These are phyloP conservation scores for Acer campestre DNA, from an alignment of 345 rosid species.

Conservation along the genomic window DNA sequence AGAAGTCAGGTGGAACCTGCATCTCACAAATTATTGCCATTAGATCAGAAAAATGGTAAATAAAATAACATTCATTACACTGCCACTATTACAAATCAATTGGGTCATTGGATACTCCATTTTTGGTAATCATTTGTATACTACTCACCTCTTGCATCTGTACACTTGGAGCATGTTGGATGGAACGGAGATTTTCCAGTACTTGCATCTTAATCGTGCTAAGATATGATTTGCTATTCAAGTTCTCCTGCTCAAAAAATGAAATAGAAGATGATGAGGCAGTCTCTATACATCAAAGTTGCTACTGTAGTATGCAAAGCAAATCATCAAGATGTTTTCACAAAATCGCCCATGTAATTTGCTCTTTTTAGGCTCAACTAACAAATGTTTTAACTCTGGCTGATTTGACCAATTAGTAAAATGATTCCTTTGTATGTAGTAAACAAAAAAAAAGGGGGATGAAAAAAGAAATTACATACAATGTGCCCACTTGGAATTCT, in stretches of 20 bases:
- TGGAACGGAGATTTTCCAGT: constrained; percentile 80
- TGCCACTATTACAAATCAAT: background rate
- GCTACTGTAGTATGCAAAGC: background rate
- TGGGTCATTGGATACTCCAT: background rate
- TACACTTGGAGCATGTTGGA: constrained; percentile 94
- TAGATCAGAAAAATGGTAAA: background rate
- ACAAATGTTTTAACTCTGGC: background rate
- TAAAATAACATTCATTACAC: background rate
- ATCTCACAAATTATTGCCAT: constrained; percentile 5
- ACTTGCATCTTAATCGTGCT: constrained; percentile 86
- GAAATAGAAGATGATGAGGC: constrained; percentile 4
- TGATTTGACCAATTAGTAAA: constrained; percentile 8
- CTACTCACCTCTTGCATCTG: constrained; percentile 93
- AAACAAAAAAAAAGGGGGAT: background rate
- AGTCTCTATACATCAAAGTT: constrained; percentile 4
- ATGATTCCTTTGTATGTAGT: background rate
- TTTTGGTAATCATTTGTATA: background rate
- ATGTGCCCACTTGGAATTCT: constrained; percentile 83
- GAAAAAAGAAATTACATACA: constrained; percentile 43
- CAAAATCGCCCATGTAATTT: background rate
- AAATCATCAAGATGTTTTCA: background rate
- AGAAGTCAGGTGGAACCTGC: constrained; percentile 97
- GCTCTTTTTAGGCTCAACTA: constrained; percentile 3
- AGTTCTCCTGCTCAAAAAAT: constrained; percentile 72
- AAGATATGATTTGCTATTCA: constrained; percentile 83